phyloP scores from a whole-genome alignment of 139 green algal species.

The Chlamydomonas schloesseri region DNA sequence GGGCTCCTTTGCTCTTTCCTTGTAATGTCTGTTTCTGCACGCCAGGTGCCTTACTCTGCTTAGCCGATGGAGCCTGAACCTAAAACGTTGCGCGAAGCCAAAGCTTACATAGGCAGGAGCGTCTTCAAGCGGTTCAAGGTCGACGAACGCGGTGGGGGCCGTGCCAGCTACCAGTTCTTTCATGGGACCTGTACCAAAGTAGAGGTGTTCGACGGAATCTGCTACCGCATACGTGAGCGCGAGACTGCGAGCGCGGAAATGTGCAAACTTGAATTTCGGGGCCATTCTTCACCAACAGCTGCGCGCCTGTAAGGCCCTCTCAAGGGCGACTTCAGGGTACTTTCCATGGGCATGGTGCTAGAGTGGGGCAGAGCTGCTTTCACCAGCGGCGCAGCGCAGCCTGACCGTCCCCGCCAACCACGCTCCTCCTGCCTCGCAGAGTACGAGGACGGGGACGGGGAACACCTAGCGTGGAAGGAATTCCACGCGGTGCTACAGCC shows the following conservation, averaged over 20 bases:
- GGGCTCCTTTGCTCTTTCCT: too few relatives aligned
- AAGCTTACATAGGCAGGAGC: background rate
- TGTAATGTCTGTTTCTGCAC: too few relatives aligned
- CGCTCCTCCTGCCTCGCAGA: background rate
- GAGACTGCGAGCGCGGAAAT: too few relatives aligned
- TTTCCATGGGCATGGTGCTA: too few relatives aligned
- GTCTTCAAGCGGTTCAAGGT: conserved; percentile 14
- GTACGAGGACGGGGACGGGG: conserved; percentile 43
- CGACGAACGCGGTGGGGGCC: background rate
- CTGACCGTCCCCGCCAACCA: too few relatives aligned
- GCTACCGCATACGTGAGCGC: conserved; percentile 3
- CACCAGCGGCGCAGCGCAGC: too few relatives aligned
- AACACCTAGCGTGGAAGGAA: conserved; percentile 26
- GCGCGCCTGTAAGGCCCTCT: too few relatives aligned
- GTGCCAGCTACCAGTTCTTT: background rate
- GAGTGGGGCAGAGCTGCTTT: too few relatives aligned
- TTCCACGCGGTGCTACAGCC: background rate
- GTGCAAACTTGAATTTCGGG: background rate
- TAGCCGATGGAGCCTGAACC: background rate
- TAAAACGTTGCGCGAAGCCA: background rate
- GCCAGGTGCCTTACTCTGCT: background rate
- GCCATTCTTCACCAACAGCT: background rate
- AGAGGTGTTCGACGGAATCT: conserved; percentile 1
- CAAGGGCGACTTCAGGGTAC: too few relatives aligned
- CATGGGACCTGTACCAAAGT: background rate